Base-by-base conservation (phyloP, 2,329 filamentous ascomycete genomes). In the Colletotrichum lini region DNA sequence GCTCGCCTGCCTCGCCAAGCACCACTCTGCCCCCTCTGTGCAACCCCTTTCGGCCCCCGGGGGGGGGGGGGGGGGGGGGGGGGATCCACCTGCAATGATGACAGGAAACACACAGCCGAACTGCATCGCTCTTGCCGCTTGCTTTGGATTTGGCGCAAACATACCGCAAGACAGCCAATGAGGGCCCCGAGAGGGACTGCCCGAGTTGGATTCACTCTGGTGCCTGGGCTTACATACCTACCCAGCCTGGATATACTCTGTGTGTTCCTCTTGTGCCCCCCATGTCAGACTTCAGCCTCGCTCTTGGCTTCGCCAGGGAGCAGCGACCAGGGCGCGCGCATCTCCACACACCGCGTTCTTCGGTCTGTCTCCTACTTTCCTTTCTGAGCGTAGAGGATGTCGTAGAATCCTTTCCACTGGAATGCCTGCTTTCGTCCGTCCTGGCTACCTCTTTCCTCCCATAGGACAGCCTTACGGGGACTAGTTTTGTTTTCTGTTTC, bases 391-490 rank as follows among this genome's bases (percentile, higher is more conserved):
- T 56, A 13, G 30, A 56, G 35, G 35, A n/a, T 40, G 35, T 21
- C 53, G 30, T 18, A 12, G 18, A 16, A 7, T 50, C 4, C 13
- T 30, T 59, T n/a, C 35, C 47, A 52, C 35, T 42, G 47, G 59
- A 52, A 62, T 42, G 35, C 4, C 35, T 35, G n/a, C 26, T 52
- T 21, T n/a, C 47, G 6, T 23, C 15, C 5, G 21, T n/a, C 16
- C 26, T 9, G 4, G 15, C 16, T 49, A 10, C 35, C 8, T n/a
- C 30, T 13, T 23, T 52, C 3, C 57, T 54, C 63, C 16, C 56
- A 61, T 57, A 60, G 63, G 56, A 30, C 50, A 70, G 67, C 63
- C 67, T 70, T 67, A 53, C 57, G 56, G 30, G 35, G 21, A n/a
- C 47, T 60, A 47, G 38, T 45, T 50, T 13, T 61, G 63, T 30